Evolutionary conservation across 371 early-diverging fungal species (phyloP).

Genomic region (Capillidium rhysosporum): DNA sequence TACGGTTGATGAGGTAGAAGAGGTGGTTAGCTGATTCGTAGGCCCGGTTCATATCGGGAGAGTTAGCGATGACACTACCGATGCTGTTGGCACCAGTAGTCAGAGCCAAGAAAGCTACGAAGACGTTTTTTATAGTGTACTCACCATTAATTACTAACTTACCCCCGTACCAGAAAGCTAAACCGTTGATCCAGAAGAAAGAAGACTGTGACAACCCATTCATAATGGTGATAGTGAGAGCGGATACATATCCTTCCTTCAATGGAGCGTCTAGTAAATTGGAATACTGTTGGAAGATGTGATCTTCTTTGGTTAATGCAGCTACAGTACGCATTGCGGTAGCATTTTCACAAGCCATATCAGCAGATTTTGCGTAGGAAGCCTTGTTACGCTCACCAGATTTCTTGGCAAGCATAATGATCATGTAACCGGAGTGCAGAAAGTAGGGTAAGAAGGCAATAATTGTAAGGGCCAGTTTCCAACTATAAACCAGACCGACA

Average conservation of each 20-base stretch:
- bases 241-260: neutral
- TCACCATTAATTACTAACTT: slow-evolving; percentile 23
- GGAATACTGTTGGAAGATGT: neutral
- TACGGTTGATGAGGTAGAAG: slow-evolving; percentile 30
- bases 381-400: slow-evolving; percentile 25
- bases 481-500: slow-evolving; percentile 35
- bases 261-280: neutral
- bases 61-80: neutral
- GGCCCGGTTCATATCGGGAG: slow-evolving; percentile 23
- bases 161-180: slow-evolving; percentile 64
- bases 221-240: neutral
- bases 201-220: slow-evolving; percentile 22
- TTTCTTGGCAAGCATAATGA: neutral
- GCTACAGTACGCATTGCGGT: slow-evolving; percentile 70
- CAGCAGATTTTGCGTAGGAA: slow-evolving; percentile 41
- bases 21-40: slow-evolving; percentile 55
- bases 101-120: neutral
- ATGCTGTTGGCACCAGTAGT: neutral
- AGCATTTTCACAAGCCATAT: slow-evolving; percentile 71
- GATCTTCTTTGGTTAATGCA: slow-evolving; percentile 20
- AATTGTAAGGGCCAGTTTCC: slow-evolving; percentile 45
- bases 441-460: slow-evolving; percentile 23
- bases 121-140: slow-evolving; percentile 9
- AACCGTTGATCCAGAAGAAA: slow-evolving; percentile 40
- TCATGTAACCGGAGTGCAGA: neutral